phyloP scores from a whole-genome alignment of 2,329 filamentous ascomycete genomes.

The Cladophialophora carrionii region DNA sequence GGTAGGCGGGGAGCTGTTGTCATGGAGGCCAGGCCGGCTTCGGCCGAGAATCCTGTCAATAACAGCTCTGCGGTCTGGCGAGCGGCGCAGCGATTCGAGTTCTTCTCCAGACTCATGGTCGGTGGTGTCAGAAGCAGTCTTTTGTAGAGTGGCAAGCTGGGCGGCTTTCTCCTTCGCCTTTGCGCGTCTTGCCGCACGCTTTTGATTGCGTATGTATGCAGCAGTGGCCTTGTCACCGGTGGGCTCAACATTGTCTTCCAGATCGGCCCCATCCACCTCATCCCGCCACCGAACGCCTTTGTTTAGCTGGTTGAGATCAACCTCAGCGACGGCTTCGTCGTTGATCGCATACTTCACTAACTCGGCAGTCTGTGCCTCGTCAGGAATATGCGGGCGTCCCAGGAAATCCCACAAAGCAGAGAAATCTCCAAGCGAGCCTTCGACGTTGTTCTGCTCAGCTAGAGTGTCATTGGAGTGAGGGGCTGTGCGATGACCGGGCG shows the following conservation, averaged over 20 bases:
- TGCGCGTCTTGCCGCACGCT: constrained; percentile 38
- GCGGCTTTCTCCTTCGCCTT: constrained; percentile 37
- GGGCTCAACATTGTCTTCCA: constrained; percentile 40
- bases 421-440: constrained; percentile 50
- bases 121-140: constrained; percentile 33
- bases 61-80: constrained; percentile 39
- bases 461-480: constrained; percentile 1
- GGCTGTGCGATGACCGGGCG: not conserved
- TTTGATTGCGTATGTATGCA: constrained; percentile 35
- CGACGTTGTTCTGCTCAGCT: constrained; percentile 23
- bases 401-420: constrained; percentile 49
- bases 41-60: constrained; percentile 40
- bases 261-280: constrained; percentile 40
- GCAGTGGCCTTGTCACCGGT: constrained; percentile 22
- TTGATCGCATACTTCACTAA: constrained; percentile 33
- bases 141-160: constrained; percentile 20
- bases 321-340: constrained; percentile 28
- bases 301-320: constrained; percentile 31
- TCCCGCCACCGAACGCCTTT: constrained; percentile 43
- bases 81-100: constrained; percentile 34
- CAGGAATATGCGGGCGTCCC: constrained; percentile 16
- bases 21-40: constrained; percentile 24
- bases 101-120: constrained; percentile 40
- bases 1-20: constrained; percentile 35
- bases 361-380: constrained; percentile 19